These are phyloP conservation scores for Dictyostelium gargantuum DNA, from an alignment of 208 protist species.

Conservation along the genomic window DNA sequence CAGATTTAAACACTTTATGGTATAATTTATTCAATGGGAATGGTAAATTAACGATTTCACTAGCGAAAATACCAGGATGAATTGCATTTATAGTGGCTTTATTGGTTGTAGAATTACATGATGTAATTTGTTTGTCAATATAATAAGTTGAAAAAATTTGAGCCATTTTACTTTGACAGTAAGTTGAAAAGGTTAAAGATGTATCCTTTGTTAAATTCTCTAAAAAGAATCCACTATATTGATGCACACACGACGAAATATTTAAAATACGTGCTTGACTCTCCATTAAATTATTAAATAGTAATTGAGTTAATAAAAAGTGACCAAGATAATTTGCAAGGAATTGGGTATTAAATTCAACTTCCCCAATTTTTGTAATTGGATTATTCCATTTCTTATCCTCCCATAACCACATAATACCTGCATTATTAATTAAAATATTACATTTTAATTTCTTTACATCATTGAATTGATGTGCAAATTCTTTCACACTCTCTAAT, in stretches of 20 bases:
- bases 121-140: not conserved
- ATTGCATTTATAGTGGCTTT: not conserved
- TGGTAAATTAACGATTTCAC: slow-evolving; percentile 41
- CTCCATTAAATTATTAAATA: not conserved
- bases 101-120: not conserved
- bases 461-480: not conserved
- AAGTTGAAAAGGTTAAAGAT: not conserved
- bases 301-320: not conserved
- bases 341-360: slow-evolving; percentile 29
- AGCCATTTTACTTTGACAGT: slow-evolving; percentile 30
- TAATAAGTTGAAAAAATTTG: slow-evolving; percentile 35
- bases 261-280: not conserved
- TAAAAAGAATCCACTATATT: not conserved
- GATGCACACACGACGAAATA: slow-evolving; percentile 17
- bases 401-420: slow-evolving; percentile 58
- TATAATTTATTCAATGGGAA: slow-evolving; percentile 17
- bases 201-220: not conserved
- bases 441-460: not conserved
- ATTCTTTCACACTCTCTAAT: not conserved
- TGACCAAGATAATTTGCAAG: slow-evolving; percentile 51
- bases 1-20: slow-evolving; percentile 18
- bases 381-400: slow-evolving; percentile 8
- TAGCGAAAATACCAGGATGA: slow-evolving; percentile 52
- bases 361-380: not conserved
- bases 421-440: slow-evolving; percentile 23